These are phyloP conservation scores for Prunus kanzakura DNA, from an alignment of 306 rosid species.

Conservation along the genomic window DNA sequence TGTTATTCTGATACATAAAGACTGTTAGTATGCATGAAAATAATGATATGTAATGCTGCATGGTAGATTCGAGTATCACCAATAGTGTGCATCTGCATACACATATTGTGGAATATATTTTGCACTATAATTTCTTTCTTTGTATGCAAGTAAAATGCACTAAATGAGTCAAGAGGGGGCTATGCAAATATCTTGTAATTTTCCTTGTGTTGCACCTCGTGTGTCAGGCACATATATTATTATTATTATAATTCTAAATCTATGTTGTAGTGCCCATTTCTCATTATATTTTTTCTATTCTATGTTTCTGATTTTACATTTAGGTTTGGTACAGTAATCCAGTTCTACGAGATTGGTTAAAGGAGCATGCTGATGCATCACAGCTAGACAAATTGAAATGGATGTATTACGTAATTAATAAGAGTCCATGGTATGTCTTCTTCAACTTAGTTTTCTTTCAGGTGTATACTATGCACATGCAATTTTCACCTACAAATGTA, in stretches of 20 bases:
- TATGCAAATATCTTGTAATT: neutral
- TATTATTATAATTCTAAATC: neutral
- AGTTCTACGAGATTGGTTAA: slow-evolving; percentile 78
- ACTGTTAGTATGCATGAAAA: neutral
- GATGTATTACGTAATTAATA: slow-evolving; percentile 79
- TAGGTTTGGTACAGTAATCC: slow-evolving; percentile 91
- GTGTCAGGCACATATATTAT: neutral
- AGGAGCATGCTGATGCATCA: slow-evolving; percentile 63
- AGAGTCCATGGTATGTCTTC: slow-evolving; percentile 79
- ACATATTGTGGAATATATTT: neutral
- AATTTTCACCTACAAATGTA: neutral
- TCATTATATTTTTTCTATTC: neutral
- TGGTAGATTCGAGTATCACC: neutral
- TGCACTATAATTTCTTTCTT: neutral
- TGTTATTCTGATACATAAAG: neutral
- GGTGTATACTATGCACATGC: neutral
- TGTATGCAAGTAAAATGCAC: neutral
- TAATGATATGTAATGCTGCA: neutral
- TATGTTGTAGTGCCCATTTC: slow-evolving; percentile 1
- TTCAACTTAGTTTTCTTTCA: slow-evolving; percentile 7
- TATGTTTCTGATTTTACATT: slow-evolving; percentile 16
- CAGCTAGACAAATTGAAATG: slow-evolving; percentile 81
- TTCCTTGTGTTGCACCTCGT: neutral
- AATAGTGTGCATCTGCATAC: neutral
- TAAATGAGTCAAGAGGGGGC: neutral